phyloP scores from a whole-genome alignment of 2,329 filamentous ascomycete species.

The Verticillium nubilum region DNA sequence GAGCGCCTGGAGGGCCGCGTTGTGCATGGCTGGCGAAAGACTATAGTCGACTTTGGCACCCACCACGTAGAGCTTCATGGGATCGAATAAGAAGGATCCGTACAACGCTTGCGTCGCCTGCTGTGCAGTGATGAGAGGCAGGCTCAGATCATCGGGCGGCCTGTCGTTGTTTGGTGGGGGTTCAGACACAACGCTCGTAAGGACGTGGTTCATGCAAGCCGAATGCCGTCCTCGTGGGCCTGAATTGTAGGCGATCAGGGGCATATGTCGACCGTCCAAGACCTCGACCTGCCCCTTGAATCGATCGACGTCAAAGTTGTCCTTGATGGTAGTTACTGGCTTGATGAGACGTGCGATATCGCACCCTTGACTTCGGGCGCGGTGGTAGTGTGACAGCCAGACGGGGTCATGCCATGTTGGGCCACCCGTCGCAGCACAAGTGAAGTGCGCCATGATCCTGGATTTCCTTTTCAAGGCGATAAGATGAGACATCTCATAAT shows the following conservation, averaged over 20 bases:
- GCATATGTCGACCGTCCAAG: constrained; percentile 36
- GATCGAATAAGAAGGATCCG: constrained; percentile 60
- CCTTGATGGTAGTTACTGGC: constrained; percentile 48
- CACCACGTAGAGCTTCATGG: constrained; percentile 68
- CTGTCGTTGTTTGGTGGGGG: constrained; percentile 17
- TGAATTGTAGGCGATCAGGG: constrained; percentile 60
- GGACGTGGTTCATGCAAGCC: constrained; percentile 58
- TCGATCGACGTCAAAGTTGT: constrained; percentile 56
- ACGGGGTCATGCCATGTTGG: constrained; percentile 51
- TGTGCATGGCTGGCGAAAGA: constrained; percentile 74
- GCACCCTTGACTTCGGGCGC: constrained; percentile 52
- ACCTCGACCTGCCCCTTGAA: constrained; percentile 45
- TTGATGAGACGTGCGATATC: constrained; percentile 58
- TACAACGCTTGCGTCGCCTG: constrained; percentile 63
- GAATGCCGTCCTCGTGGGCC: constrained; percentile 59
- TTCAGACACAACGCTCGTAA: constrained; percentile 55
- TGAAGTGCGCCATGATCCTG: constrained; percentile 56
- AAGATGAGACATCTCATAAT: constrained; percentile 43
- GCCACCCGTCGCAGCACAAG: constrained; percentile 29
- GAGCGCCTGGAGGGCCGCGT: constrained; percentile 59
- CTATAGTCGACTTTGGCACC: constrained; percentile 69
- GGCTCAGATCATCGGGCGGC: constrained; percentile 13
- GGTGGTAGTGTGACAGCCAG: constrained; percentile 53
- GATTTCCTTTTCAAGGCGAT: constrained; percentile 46
- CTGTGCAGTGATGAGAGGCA: constrained; percentile 45